Base-by-base conservation (phyloP, 2,329 filamentous ascomycete genomes). In the Alternaria tenuissima region DNA sequence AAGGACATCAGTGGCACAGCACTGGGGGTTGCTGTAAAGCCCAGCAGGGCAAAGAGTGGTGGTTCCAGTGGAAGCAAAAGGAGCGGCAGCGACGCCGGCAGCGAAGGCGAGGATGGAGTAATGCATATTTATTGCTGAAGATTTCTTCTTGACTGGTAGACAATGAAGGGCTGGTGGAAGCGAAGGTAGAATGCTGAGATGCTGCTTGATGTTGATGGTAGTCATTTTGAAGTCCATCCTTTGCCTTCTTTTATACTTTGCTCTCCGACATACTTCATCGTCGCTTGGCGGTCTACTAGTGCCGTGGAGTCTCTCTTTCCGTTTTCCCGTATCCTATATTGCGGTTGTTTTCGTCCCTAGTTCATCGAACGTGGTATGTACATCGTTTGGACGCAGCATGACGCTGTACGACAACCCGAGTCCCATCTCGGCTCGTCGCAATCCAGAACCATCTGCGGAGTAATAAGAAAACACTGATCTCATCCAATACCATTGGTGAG, bases 1-100 rank as follows among this genome's bases (percentile, higher is more conserved):
- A 24, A 57, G 49, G 9, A 61, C 36, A 18, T 63, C 57, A 39
- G 57, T 61, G 44, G 57, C 57, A 28, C 61, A 63, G 57, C 61
- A 63, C 30, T 61, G 61, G 24, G 57, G 53, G 39, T 52, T 61
- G 36, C 49, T 57, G 44, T 52, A 63, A 4, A 61, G 30, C 8
- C 38, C 53, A 34, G 12, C 12, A 9, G 61, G 53, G 34, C 61
- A 63, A 39, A 63, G 43, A n/a, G 12, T 16, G n/a, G 42, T 9
- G 20, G 20, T 18, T 41, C 26, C 24, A 12, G 30, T 41, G 24
- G 43, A 18, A 34, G 44, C 28, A 20, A 55, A 28, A 18, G 57
- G 47, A 52, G 58, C 61, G 18, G 53, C 57, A 26, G 46, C 36
- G 28, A 54, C 61, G 20, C 46, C 24, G 39, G 47, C 30, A 34